Base-by-base conservation (phyloP, 1,284 basidiomycete genomes). In the Leccinum subfulvum region DNA sequence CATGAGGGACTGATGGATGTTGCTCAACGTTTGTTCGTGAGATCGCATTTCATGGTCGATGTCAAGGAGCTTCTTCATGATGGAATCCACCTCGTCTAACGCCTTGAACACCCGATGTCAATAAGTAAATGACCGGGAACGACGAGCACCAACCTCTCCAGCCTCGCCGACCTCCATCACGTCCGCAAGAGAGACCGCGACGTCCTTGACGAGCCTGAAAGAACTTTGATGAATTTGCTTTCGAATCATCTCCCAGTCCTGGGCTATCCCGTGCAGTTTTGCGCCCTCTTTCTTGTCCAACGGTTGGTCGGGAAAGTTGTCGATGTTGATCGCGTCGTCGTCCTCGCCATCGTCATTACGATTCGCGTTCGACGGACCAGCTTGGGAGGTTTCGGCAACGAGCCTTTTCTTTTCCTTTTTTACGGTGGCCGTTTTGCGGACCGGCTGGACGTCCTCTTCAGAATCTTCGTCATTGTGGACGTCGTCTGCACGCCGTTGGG, bases 31-130 rank as follows among this genome's bases (percentile, higher is more conserved):
- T 51, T 81, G 69, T 63, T 82, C 80, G 65, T 91, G 85, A 6
- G 79, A 73, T 18, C 72, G 74, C 76, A 92, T 83, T 67, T 87
- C 84, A 5, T 80, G 77, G 56, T 85, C 81, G 4, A 88, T 80
- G 66, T 92, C 89, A 18, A 93, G 76, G 6, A 91, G 77, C 52
- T 83, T 80, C 68, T 82, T 84, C 83, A 92, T 88, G 54, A 87
- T 77, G 9, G 58, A 57, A 62, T 93, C 90, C 4, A 92, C 77
- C 64, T 84, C 79, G 16, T 74, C 73, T n/a, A 90, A 70, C 51
- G 80, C 77, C 89, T 91, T 60, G 56, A 23, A 57, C 53, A 57
- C 14, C 56, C 10, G 4, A 58, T 57, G 18, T 37, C 21, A 41
- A 21, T 66, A 26, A 60, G 52, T 47, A 57, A 60, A 57, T 6